Conservation (phyloP, 352 stramenopile species). For the Phytopythium sindhum region DNA sequence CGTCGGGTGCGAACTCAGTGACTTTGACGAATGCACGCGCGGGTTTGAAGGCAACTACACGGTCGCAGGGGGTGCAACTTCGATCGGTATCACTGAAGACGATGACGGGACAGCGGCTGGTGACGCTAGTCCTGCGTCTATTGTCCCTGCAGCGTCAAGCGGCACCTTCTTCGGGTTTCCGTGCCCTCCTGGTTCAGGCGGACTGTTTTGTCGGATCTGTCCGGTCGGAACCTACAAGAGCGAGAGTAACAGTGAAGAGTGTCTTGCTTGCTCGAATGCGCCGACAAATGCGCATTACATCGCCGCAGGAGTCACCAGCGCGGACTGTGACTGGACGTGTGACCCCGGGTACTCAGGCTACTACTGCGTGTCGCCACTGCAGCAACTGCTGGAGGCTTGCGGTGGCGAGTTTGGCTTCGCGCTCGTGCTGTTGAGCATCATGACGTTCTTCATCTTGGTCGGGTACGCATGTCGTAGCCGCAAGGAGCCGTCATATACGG, state of each 20-base stretch:
- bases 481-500: slow-evolving; percentile 59
- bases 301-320: slow-evolving; percentile 34
- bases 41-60: slow-evolving; percentile 80
- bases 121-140: slow-evolving; percentile 9
- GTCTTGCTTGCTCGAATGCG: slow-evolving; percentile 51
- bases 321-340: slow-evolving; percentile 66
- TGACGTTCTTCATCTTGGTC: slow-evolving; percentile 67
- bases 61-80: slow-evolving; percentile 54
- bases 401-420: slow-evolving; percentile 72
- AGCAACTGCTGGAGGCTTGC: slow-evolving; percentile 73
- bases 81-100: slow-evolving; percentile 12
- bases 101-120: slow-evolving; percentile 10
- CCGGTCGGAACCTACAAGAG: slow-evolving; percentile 64
- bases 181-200: slow-evolving; percentile 69
- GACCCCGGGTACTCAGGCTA: slow-evolving; percentile 73
- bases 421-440: slow-evolving; percentile 62
- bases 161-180: slow-evolving; percentile 79
- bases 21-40: slow-evolving; percentile 61
- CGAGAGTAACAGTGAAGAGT: slow-evolving; percentile 78
- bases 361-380: slow-evolving; percentile 68
- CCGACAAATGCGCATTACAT: slow-evolving; percentile 72
- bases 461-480: slow-evolving; percentile 67
- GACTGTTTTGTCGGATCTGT: slow-evolving; percentile 69
- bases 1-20: slow-evolving; percentile 58
- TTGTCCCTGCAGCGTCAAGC: slow-evolving; percentile 36